These are phyloP conservation scores for Ustilago nuda DNA, from an alignment of 1,284 basidiomycete genomes.

Conservation along the genomic window DNA sequence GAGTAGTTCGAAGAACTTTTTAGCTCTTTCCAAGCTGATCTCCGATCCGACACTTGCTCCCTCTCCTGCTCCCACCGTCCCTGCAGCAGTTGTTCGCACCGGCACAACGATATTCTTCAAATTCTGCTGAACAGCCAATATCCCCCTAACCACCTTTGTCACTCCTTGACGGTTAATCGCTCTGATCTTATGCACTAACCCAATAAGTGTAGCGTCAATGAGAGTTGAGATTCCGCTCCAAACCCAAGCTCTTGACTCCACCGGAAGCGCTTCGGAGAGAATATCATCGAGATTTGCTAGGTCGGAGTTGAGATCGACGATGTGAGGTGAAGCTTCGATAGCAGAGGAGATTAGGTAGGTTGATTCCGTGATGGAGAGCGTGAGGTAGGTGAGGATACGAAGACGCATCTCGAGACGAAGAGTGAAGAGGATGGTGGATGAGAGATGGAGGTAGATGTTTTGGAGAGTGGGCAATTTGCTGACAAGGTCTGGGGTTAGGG, in stretches of 20 bases:
- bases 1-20: conserved; percentile 78
- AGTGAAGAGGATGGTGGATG: conserved; percentile 86
- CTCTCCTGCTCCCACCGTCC: neutral
- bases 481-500: conserved; percentile 45
- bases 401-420: conserved; percentile 90
- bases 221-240: conserved; percentile 88
- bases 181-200: conserved; percentile 79
- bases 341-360: conserved; percentile 76
- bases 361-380: conserved; percentile 78
- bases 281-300: conserved; percentile 81
- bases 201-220: conserved; percentile 85
- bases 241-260: conserved; percentile 75
- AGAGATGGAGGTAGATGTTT: conserved; percentile 87
- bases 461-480: conserved; percentile 78
- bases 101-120: conserved; percentile 74
- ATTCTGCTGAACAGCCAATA: conserved; percentile 91
- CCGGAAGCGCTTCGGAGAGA: conserved; percentile 47
- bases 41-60: conserved; percentile 61
- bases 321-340: conserved; percentile 87
- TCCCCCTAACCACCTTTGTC: conserved; percentile 88
- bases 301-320: conserved; percentile 87
- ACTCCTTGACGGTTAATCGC: conserved; percentile 82
- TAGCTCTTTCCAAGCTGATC: conserved; percentile 80
- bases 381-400: conserved; percentile 83
- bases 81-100: conserved; percentile 52